These are phyloP conservation scores for Metschnikowia aberdeeniae DNA, from an alignment of 805 yeast species.

Conservation along the genomic window DNA sequence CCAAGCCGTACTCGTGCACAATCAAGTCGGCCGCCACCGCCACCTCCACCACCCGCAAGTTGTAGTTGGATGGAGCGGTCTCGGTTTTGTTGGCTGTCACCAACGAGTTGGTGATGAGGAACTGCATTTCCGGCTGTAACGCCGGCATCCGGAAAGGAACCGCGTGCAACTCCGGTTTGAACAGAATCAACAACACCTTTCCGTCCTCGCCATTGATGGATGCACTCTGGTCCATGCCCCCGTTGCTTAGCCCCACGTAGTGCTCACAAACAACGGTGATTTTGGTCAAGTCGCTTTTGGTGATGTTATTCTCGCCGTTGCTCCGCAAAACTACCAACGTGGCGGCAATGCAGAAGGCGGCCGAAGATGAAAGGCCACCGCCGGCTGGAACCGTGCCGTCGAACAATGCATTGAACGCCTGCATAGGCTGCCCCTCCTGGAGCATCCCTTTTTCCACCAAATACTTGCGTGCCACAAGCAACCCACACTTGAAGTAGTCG, in stretches of 20 bases:
- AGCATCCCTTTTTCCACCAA: slow-evolving; percentile 31
- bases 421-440: slow-evolving; percentile 23
- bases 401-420: slow-evolving; percentile 50
- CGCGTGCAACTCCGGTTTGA: slow-evolving; percentile 55
- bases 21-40: slow-evolving; percentile 61
- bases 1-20: slow-evolving; percentile 45
- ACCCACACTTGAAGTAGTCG: slow-evolving; percentile 66
- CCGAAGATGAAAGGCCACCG: slow-evolving; percentile 66
- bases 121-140: slow-evolving; percentile 41
- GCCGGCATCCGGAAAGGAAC: slow-evolving; percentile 52
- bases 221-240: slow-evolving; percentile 81
- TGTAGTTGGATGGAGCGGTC: slow-evolving; percentile 67
- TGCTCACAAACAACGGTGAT: slow-evolving; percentile 67
- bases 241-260: slow-evolving; percentile 69
- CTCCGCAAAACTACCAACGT: slow-evolving; percentile 54
- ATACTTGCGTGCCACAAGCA: slow-evolving; percentile 53
- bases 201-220: slow-evolving; percentile 58
- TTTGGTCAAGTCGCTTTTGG: slow-evolving; percentile 50
- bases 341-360: slow-evolving; percentile 66
- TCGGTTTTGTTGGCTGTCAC: slow-evolving; percentile 62
- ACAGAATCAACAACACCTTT: slow-evolving; percentile 57
- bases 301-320: slow-evolving; percentile 40
- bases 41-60: slow-evolving; percentile 68
- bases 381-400: slow-evolving; percentile 72
- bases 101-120: slow-evolving; percentile 61